A percentile compares a stretch with the other conserved stretches of the same genome.
phyloP scores from a whole-genome alignment of 106 monocot genomes.

The Phalaenopsis aphrodite region DNA sequence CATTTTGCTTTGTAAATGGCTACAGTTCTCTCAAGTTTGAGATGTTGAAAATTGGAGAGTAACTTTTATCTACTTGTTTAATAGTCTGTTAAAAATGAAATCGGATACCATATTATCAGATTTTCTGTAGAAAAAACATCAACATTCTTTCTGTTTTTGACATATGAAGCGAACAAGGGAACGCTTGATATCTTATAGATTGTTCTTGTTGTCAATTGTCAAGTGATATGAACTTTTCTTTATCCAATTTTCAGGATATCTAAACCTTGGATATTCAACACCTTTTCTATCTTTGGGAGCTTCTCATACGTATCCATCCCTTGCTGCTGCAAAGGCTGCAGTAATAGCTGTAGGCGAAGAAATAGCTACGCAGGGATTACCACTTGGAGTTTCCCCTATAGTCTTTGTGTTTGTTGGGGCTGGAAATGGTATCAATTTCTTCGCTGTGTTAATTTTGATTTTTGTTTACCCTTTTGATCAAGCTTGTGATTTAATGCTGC shows the following conservation, averaged over 20 bases:
- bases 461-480: not conserved
- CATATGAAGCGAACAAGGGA: not conserved
- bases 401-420: constrained; percentile 90
- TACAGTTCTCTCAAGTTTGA: not conserved
- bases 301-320: constrained; percentile 92
- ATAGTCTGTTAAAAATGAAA: not conserved
- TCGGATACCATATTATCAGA: not conserved
- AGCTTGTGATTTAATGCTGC: not conserved
- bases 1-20: not conserved
- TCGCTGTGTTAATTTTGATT: not conserved
- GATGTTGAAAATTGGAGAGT: not conserved
- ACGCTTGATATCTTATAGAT: not conserved
- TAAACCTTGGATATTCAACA: constrained; percentile 93
- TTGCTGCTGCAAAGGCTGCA: constrained; percentile 93
- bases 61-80: not conserved
- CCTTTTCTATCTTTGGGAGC: constrained; percentile 90
- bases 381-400: constrained; percentile 74
- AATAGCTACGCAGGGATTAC: constrained; percentile 75
- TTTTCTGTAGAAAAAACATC: not conserved
- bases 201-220: not conserved
- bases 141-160: not conserved
- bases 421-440: constrained; percentile 71
- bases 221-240: not conserved
- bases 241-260: constrained; percentile 53
- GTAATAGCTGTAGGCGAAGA: constrained; percentile 95